Evolutionary conservation across 768 basidiomycete species (phyloP), one percentile per base, ranked within the genome.

Genomic region (Hebeloma cylindrosporum): DNA sequence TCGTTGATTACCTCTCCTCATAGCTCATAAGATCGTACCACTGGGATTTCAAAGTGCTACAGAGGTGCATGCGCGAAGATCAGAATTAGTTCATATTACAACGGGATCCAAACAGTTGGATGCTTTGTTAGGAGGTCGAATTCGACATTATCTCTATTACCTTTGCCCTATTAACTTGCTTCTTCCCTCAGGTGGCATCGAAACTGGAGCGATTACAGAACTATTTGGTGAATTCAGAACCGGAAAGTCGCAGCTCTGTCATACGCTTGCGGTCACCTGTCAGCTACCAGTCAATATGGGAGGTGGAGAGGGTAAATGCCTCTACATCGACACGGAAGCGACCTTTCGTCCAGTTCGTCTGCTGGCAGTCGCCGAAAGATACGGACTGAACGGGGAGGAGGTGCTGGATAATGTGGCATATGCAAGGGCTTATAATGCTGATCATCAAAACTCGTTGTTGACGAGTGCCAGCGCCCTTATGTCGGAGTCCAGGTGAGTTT

Each of bases 281-380:
- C 95, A 98, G 70, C 78, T 98, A 10, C 96, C 96, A 2, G 87
- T 93, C 31, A 86, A 81, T 58, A 97, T 98, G 94, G 95, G 96
- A 14, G 96, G 96, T 11, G 96, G 96, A 9, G 96, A 99, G 68
- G 96, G 96, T 28, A 99, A 99, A 69, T 97, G 95, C 60, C 72
- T 99, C 33, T 99, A 96, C 66, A 97, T 99, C 67, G 96, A 99
- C 64, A 98, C 96, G 0, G 96, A 99, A 61, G 95, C 95, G 20
- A 99, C 96, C 7, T 99, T 99, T 74, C 93, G 96, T 56, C 96
- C 96, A 16, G 89, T 90, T 30, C 88, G 96, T 42, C 74, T 98
- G 33, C 78, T 98, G 27, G 93, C 95, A 0, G 91, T 94, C 8
- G 95, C 96, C 3, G 94, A 96, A 68, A 77, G 96, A 39, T 94